Evolutionary conservation across 2,329 filamentous ascomycete species (phyloP).

Genomic region (Neofusicoccum ribis): DNA sequence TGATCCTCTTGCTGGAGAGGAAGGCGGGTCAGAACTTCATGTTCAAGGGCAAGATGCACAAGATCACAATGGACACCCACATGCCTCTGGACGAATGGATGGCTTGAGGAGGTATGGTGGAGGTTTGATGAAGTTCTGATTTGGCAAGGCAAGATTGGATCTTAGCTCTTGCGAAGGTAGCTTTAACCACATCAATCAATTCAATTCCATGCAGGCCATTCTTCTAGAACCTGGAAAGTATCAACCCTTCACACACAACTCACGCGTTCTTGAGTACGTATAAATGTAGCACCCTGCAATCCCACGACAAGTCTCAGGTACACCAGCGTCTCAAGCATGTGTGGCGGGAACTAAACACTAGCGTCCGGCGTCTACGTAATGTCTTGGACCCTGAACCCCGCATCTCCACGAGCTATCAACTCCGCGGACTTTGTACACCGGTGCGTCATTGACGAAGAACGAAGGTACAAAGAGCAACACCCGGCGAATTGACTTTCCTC

Average conservation of each 20-base stretch:
- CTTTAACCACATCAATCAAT: neutral
- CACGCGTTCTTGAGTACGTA: no score
- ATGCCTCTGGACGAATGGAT: conserved; percentile 1
- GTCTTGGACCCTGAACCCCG: neutral
- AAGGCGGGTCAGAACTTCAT: neutral
- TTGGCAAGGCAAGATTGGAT: neutral
- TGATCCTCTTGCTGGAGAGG: neutral
- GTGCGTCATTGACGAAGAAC: no score
- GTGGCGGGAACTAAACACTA: no score
- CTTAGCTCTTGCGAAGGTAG: neutral
- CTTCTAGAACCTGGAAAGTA: no score
- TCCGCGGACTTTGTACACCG: no score
- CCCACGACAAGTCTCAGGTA: neutral
- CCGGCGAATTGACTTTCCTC: no score
- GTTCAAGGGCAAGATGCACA: neutral
- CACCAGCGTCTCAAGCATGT: neutral
- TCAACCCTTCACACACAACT: no score
- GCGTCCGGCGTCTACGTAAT: neutral
- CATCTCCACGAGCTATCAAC: neutral
- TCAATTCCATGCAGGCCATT: no score
- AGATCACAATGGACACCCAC: neutral
- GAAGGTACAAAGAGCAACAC: no score
- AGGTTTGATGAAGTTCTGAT: neutral
- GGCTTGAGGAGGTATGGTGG: neutral
- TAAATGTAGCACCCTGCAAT: no score